phyloP scores from a whole-genome alignment of 2,329 filamentous ascomycete genomes.

The Colletotrichum liaoningense region DNA sequence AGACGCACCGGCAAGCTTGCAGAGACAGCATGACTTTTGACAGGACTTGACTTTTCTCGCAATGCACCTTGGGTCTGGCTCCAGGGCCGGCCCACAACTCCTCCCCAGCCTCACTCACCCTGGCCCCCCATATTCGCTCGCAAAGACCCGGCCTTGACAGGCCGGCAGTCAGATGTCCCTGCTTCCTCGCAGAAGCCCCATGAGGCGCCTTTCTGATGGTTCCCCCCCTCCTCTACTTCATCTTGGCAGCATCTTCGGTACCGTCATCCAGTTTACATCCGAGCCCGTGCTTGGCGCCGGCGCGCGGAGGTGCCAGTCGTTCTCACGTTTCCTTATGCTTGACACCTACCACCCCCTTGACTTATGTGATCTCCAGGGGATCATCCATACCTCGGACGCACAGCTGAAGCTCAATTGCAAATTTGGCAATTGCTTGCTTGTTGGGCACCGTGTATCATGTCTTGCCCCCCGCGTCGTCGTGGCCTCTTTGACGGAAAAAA shows the following conservation, averaged over 20 bases:
- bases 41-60: slow-evolving; percentile 22
- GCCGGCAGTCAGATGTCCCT: slow-evolving; percentile 6
- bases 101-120: background rate
- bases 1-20: slow-evolving; percentile 23
- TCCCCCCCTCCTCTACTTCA: background rate
- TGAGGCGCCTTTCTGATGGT: background rate
- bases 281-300: slow-evolving; percentile 15
- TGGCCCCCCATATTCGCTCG: background rate
- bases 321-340: slow-evolving; percentile 28
- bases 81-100: background rate
- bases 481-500: background rate
- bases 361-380: slow-evolving; percentile 9
- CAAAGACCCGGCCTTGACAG: background rate
- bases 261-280: slow-evolving; percentile 18
- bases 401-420: slow-evolving; percentile 19
- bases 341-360: slow-evolving; percentile 4
- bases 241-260: slow-evolving; percentile 1
- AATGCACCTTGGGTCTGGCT: slow-evolving; percentile 20
- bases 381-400: slow-evolving; percentile 20
- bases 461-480: slow-evolving; percentile 20
- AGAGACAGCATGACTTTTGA: slow-evolving; percentile 23
- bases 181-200: slow-evolving; percentile 8
- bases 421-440: slow-evolving; percentile 13
- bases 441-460: slow-evolving; percentile 22
- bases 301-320: slow-evolving; percentile 18